phyloP scores from a whole-genome alignment of 805 yeast species.

The Tetrapisispora pingtungensis region DNA sequence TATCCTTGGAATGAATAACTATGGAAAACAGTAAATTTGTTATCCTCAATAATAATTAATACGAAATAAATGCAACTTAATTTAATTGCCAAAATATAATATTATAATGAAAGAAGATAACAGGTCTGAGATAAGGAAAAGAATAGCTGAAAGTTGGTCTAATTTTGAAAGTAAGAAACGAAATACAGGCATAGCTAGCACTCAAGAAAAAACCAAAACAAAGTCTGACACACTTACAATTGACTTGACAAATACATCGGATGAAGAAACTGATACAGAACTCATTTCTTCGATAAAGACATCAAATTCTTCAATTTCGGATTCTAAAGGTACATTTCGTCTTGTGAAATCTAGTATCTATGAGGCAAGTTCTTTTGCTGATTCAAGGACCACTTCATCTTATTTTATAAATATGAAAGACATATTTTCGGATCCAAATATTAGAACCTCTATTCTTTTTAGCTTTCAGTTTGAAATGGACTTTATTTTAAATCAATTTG shows the following conservation, averaged over 20 bases:
- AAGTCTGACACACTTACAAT: constrained; percentile 4
- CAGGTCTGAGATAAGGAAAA: constrained; percentile 9
- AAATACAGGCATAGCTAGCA: not conserved
- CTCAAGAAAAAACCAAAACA: not conserved
- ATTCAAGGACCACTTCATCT: constrained; percentile 4
- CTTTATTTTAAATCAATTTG: constrained; percentile 29
- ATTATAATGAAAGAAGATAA: not conserved
- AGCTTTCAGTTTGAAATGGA: constrained; percentile 39
- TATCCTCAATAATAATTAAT: no score
- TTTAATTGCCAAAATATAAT: not conserved
- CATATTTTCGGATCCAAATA: constrained; percentile 28
- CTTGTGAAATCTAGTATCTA: constrained; percentile 17
- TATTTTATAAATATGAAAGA: constrained; percentile 21
- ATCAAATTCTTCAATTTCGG: not conserved
- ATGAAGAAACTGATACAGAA: constrained; percentile 4
- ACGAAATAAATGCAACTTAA: no score
- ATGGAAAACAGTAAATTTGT: no score
- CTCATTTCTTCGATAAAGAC: not conserved
- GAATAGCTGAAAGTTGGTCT: constrained; percentile 15
- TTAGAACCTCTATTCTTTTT: constrained; percentile 36
- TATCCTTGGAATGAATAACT: no score
- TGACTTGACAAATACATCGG: constrained; percentile 6
- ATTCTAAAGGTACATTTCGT: constrained; percentile 7
- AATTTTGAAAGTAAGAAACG: constrained; percentile 4
- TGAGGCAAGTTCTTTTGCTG: constrained; percentile 5